phyloP scores from a whole-genome alignment of 1,139 yeast species.

The Yamadazyma oceani region DNA sequence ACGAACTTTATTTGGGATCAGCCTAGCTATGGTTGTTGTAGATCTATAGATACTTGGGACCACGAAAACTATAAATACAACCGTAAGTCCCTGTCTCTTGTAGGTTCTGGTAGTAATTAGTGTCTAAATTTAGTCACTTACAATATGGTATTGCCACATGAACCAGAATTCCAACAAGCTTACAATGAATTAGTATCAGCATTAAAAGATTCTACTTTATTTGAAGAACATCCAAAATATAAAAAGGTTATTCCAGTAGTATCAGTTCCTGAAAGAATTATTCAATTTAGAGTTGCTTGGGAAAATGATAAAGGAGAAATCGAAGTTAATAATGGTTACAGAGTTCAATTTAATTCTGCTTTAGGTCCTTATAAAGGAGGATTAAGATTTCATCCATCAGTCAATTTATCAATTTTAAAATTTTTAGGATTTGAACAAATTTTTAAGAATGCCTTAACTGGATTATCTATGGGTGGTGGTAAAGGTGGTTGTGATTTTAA shows the following conservation, averaged over 20 bases:
- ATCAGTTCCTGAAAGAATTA: constrained; percentile 92
- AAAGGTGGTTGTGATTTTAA: constrained; percentile 99
- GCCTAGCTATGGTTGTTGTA: no score
- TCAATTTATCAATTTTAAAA: constrained; percentile 90
- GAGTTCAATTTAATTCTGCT: constrained; percentile 98
- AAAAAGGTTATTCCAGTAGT: constrained; percentile 87
- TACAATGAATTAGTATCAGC: constrained; percentile 90
- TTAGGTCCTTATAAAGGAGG: constrained; percentile 99
- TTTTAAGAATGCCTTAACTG: constrained; percentile 97
- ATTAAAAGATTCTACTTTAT: constrained; percentile 86
- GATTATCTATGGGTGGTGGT: constrained; percentile 98
- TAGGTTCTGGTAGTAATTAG: no score
- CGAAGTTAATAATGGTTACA: constrained; percentile 95
- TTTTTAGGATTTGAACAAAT: constrained; percentile 98
- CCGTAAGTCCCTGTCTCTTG: neutral
- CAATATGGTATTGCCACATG: constrained; percentile 62
- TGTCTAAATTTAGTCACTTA: neutral
- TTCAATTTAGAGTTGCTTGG: constrained; percentile 97
- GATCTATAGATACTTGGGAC: no score
- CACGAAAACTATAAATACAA: neutral
- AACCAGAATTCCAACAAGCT: constrained; percentile 99
- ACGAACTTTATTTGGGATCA: neutral
- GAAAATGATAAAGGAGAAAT: constrained; percentile 91
- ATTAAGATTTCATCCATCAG: constrained; percentile 95
- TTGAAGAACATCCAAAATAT: constrained; percentile 85